Evolutionary conservation across 1,139 yeast genomes (phyloP).

Genomic region (Geotrichum cucujoidarum): DNA sequence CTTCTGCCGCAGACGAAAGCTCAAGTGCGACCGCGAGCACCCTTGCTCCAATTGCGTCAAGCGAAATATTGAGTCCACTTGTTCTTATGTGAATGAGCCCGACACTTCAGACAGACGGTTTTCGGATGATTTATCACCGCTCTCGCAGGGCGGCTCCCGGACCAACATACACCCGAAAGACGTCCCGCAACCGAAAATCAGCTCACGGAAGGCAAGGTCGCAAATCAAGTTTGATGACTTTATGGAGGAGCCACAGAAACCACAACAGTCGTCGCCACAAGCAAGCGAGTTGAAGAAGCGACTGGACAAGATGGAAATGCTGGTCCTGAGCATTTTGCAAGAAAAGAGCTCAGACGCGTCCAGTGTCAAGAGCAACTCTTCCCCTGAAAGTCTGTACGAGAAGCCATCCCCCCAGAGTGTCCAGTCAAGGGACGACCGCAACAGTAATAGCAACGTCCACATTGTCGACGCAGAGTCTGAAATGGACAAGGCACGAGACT

Average conservation of each 20-base stretch:
- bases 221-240: slow-evolving; percentile 13
- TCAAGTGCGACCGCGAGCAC: slow-evolving; percentile 36
- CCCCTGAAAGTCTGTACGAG: slow-evolving; percentile 1
- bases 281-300: slow-evolving; percentile 13
- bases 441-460: background rate
- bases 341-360: slow-evolving; percentile 4
- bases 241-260: background rate
- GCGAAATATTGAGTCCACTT: slow-evolving; percentile 28
- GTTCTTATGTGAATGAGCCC: slow-evolving; percentile 26
- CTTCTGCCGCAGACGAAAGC: slow-evolving; percentile 35
- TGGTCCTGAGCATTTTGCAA: slow-evolving; percentile 16
- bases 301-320: slow-evolving; percentile 17
- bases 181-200: slow-evolving; percentile 3
- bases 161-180: background rate
- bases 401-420: background rate
- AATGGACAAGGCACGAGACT: slow-evolving; percentile 28
- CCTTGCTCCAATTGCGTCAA: slow-evolving; percentile 36
- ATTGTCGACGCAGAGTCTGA: background rate
- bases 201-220: slow-evolving; percentile 2
- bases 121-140: background rate
- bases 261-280: background rate
- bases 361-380: background rate
- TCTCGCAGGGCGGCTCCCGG: no score
- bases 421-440: background rate
- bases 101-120: background rate